These are phyloP conservation scores for Mrakia frigida DNA, from an alignment of 768 basidiomycete genomes.

Conservation along the genomic window DNA sequence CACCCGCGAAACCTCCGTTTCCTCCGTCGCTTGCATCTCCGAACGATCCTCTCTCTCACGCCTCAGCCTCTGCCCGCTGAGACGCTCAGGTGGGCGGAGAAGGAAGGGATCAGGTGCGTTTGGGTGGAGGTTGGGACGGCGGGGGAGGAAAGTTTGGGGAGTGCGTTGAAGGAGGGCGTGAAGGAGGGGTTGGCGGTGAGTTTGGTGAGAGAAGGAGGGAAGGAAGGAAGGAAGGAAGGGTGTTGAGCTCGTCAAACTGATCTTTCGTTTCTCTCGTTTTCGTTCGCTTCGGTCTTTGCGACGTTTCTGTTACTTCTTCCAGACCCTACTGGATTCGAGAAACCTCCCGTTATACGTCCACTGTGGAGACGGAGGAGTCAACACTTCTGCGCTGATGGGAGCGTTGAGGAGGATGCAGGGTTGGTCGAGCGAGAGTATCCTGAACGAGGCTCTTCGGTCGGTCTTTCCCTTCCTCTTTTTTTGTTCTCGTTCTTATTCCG, in stretches of 20 bases:
- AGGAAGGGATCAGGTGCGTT: not conserved
- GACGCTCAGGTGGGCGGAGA: constrained; percentile 3
- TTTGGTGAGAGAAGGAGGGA: not conserved
- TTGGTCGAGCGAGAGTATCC: not conserved
- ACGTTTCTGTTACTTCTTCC: no score
- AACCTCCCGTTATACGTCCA: constrained; percentile 8
- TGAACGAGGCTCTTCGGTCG: not conserved
- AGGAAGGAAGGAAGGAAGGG: not conserved
- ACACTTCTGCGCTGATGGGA: constrained; percentile 8
- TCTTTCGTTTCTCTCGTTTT: not conserved
- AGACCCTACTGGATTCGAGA: constrained; percentile 6
- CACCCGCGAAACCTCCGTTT: constrained; percentile 16
- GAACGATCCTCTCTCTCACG: constrained; percentile 14
- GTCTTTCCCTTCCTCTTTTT: not conserved
- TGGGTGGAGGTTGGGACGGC: constrained; percentile 11
- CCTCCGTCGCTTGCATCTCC: constrained; percentile 6
- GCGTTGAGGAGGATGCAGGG: constrained; percentile 14
- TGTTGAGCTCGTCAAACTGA: not conserved
- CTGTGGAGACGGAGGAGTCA: constrained; percentile 18
- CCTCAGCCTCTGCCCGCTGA: not conserved
- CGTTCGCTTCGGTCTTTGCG: not conserved
- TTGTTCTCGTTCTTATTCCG: no score
- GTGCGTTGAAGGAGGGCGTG: constrained; percentile 6
- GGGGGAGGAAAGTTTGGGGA: constrained; percentile 12
- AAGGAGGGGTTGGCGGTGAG: constrained; percentile 13